Evolutionary conservation across 257 asterid genomes (phyloP).

Genomic region (Solanum pinnatisectum): DNA sequence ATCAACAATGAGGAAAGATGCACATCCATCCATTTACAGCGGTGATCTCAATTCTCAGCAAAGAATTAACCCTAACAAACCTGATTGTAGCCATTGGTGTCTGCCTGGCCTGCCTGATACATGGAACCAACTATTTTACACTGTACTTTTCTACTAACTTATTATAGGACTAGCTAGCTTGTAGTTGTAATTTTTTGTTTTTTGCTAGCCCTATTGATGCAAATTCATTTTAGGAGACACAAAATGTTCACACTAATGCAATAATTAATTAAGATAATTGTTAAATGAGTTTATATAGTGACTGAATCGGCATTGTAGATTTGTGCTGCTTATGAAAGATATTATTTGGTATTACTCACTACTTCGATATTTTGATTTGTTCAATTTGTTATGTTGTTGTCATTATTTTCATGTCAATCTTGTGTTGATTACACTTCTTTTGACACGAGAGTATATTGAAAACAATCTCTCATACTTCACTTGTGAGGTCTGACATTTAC

Average conservation of each 20-base stretch:
- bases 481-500: no score
- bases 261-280: background rate
- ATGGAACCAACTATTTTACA: conserved; percentile 84
- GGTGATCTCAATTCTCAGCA: conserved; percentile 67
- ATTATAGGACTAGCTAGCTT: background rate
- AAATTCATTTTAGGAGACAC: background rate
- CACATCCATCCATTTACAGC: conserved; percentile 87
- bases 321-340: background rate
- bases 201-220: background rate
- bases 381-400: background rate
- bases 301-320: background rate
- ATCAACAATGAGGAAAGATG: conserved; percentile 92
- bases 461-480: background rate
- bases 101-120: conserved; percentile 97
- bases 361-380: background rate
- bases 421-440: background rate
- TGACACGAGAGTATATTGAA: background rate
- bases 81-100: conserved; percentile 99
- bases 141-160: conserved; percentile 47
- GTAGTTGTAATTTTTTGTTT: background rate
- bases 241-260: background rate
- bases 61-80: conserved; percentile 76
- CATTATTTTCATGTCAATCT: background rate
- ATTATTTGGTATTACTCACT: background rate
- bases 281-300: background rate